Base-by-base conservation (phyloP, 2,329 filamentous ascomycete genomes). In the Plenodomus biglobosus region DNA sequence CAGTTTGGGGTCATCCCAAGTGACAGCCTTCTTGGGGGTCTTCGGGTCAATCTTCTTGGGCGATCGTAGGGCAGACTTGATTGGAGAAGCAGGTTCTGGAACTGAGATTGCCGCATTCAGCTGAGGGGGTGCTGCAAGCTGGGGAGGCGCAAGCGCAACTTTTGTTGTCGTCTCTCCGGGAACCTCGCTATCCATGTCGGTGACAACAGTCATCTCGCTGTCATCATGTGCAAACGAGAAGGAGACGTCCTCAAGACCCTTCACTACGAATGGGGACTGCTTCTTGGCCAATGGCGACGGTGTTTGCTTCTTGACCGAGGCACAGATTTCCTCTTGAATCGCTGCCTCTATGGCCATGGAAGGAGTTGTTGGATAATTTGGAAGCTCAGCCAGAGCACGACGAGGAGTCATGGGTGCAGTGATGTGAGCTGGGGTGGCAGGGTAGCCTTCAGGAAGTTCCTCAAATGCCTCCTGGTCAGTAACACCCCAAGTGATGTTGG, bases 1-100 rank as follows among this genome's bases (percentile, higher is more conserved):
- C 39, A 64, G 59, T 1, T 60, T 55, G 3, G 58, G 54, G 10
- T 63, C 56, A 2, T 61, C 51, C 65, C 65, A 73, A 11, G 62
- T 68, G 10, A 73, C 70, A 17, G 61, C 58, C 56, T 73, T 73
- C 62, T 72, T 73, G 1, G 67, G 68, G 8, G 67, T 65, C 52
- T 67, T 67, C 1, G 58, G 40, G 13, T 59, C 58, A 10, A 51
- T 50, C 52, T 68, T 72, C 44, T 68, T 52, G 15, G 70, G 70
- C n/a, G 70, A 72, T 22, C 67, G 65, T 2, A 73, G 52, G 10
- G 69, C 59, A 13, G 70, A 72, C 52, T 68, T 68, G 38, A 55
- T 58, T 3, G 64, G 63, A 10, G 64, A 68, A 11, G 48, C 53
- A 15, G 27, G 47, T 8, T 53, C 48, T 13, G 51, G 50, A n/a